phyloP scores from a whole-genome alignment of 768 basidiomycete genomes.

The Amylocystis lapponica region DNA sequence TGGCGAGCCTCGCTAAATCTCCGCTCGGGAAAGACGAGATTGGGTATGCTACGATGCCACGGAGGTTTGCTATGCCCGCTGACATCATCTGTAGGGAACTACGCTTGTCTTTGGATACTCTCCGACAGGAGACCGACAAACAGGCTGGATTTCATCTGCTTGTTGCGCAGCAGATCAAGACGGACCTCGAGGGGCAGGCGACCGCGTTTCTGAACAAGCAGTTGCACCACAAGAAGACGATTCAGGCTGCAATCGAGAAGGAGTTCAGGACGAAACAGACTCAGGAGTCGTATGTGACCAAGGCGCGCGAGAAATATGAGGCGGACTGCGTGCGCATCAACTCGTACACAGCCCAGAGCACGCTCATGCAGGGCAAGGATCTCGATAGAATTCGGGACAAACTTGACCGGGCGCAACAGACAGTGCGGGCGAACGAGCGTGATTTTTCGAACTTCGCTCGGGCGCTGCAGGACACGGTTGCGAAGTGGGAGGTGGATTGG shows the following conservation, averaged over 20 bases:
- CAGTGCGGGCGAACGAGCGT: slow-evolving; percentile 84
- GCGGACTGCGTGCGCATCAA: slow-evolving; percentile 90
- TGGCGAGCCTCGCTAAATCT: slow-evolving; percentile 73
- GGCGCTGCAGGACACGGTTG: slow-evolving; percentile 69
- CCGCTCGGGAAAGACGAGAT: slow-evolving; percentile 86
- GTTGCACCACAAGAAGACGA: slow-evolving; percentile 64
- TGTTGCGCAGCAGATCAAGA: slow-evolving; percentile 69
- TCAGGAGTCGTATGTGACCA: slow-evolving; percentile 79
- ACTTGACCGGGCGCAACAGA: slow-evolving; percentile 83
- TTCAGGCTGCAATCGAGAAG: slow-evolving; percentile 80
- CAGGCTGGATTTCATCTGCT: slow-evolving; percentile 69
- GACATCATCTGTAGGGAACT: slow-evolving; percentile 54
- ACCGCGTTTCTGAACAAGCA: slow-evolving; percentile 58
- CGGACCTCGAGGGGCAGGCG: slow-evolving; percentile 66
- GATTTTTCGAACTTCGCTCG: slow-evolving; percentile 88
- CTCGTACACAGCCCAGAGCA: slow-evolving; percentile 86
- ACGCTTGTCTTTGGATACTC: slow-evolving; percentile 70
- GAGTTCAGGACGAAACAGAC: slow-evolving; percentile 84
- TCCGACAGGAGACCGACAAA: slow-evolving; percentile 79
- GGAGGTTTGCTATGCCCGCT: background rate
- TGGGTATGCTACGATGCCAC: slow-evolving; percentile 59
- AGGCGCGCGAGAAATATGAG: slow-evolving; percentile 92
- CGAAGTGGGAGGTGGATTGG: slow-evolving; percentile 93
- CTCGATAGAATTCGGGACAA: slow-evolving; percentile 85
- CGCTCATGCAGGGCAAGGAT: slow-evolving; percentile 89